Evolutionary conservation across 2,329 filamentous ascomycete genomes (phyloP).

Genomic region (Botrytis medusae): DNA sequence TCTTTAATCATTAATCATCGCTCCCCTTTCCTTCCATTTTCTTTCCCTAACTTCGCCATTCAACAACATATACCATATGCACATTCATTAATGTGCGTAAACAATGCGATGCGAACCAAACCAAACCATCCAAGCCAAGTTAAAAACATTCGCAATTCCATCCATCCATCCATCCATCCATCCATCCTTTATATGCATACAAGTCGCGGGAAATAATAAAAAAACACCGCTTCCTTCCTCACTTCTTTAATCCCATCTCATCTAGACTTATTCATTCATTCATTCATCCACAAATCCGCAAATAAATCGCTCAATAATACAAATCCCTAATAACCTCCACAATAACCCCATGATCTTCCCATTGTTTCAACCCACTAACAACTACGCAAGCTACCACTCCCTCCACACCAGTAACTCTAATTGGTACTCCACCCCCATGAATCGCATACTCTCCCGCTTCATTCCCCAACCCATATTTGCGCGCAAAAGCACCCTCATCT

Average conservation of each 20-base stretch:
- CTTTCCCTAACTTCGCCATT: not conserved
- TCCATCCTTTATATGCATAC: not conserved
- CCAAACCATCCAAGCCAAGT: not conserved
- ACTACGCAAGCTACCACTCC: conserved; percentile 74
- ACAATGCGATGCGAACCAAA: not conserved
- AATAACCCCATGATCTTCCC: conserved; percentile 75
- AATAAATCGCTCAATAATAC: conserved; percentile 25
- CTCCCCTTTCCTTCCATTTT: not conserved
- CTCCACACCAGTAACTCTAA: conserved; percentile 71
- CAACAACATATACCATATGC: not conserved
- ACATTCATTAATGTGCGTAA: not conserved
- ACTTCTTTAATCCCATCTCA: not conserved
- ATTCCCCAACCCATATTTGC: conserved; percentile 62
- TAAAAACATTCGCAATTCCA: not conserved
- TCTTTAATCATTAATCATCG: not conserved
- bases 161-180: not conserved
- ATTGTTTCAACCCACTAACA: conserved; percentile 72
- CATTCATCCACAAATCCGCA: not conserved
- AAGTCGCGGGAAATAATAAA: not conserved
- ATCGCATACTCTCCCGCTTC: conserved; percentile 67
- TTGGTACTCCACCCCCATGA: conserved; percentile 74
- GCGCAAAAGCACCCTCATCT: conserved; percentile 63
- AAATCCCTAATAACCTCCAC: conserved; percentile 50
- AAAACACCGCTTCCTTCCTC: not conserved
- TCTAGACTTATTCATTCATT: not conserved